These are phyloP conservation scores for Cryomyces antarcticus DNA, from an alignment of 495 filamentous ascomycete genomes.

Conservation along the genomic window DNA sequence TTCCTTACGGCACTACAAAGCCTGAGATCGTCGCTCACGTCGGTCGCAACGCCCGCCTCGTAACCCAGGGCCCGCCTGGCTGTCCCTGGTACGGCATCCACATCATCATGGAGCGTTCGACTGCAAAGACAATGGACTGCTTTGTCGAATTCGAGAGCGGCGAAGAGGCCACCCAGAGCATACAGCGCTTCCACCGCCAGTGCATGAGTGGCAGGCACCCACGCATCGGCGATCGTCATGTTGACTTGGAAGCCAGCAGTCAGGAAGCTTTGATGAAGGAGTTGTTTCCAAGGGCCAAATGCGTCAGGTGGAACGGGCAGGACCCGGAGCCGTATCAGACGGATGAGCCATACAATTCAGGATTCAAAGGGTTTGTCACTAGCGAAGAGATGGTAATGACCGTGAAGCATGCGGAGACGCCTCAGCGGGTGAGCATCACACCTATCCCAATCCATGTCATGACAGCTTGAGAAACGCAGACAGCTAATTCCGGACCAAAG, in stretches of 20 bases:
- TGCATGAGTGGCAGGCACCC: constrained; percentile 18
- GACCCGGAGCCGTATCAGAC: constrained; percentile 19
- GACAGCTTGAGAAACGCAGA: neutral
- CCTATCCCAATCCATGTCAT: neutral
- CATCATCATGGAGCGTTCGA: constrained; percentile 67
- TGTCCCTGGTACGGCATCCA: constrained; percentile 36
- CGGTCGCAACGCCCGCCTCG: constrained; percentile 40
- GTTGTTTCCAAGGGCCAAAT: constrained; percentile 46
- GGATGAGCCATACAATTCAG: constrained; percentile 34
- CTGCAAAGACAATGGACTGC: constrained; percentile 57
- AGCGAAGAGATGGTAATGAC: constrained; percentile 49
- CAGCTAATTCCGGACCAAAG: constrained; percentile 20
- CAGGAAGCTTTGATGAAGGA: constrained; percentile 42
- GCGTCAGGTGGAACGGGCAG: constrained; percentile 35
- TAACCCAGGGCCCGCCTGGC: constrained; percentile 26
- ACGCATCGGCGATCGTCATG: constrained; percentile 42
- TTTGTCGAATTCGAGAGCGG: constrained; percentile 44
- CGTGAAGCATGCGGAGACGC: constrained; percentile 44
- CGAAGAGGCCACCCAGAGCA: constrained; percentile 31
- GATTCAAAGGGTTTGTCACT: constrained; percentile 50
- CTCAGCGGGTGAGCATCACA: constrained; percentile 36
- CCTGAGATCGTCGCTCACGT: constrained; percentile 46
- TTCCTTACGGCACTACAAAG: constrained; percentile 48
- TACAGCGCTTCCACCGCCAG: constrained; percentile 25
- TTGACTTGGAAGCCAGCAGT: constrained; percentile 39